phyloP scores from a whole-genome alignment of 805 yeast genomes.

The Schwanniomyces occidentalis region DNA sequence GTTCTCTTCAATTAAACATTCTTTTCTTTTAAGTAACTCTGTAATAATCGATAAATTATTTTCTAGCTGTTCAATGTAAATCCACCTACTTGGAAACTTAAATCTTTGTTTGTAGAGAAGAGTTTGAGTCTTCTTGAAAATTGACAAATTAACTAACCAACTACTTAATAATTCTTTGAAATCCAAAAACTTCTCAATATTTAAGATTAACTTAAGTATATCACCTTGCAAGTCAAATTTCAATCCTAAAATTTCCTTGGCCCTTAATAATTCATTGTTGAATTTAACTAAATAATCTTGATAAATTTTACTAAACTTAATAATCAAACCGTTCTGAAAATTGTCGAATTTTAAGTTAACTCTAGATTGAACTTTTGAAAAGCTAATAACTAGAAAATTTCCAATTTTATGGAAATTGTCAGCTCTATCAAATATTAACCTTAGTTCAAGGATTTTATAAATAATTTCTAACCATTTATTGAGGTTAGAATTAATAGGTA shows the following conservation, averaged over 20 bases:
- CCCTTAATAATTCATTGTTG: constrained; percentile 26
- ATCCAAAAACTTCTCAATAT: constrained; percentile 29
- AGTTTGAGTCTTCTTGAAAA: constrained; percentile 29
- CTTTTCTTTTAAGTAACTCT: constrained; percentile 37
- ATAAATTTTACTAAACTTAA: constrained; percentile 41
- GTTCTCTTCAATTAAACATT: constrained; percentile 39
- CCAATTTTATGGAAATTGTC: constrained; percentile 44
- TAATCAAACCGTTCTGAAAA: constrained; percentile 53
- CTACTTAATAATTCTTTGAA: constrained; percentile 6
- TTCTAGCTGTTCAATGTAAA: constrained; percentile 63
- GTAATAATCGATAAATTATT: constrained; percentile 44
- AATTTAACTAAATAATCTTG: constrained; percentile 26
- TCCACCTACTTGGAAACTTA: constrained; percentile 54
- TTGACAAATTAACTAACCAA: constrained; percentile 19
- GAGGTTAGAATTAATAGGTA: constrained; percentile 10
- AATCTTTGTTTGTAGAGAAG: constrained; percentile 44
- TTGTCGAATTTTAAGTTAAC: constrained; percentile 54
- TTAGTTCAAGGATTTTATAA: constrained; percentile 41
- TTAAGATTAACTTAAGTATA: constrained; percentile 37
- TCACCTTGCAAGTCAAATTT: constrained; percentile 39
- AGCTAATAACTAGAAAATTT: constrained; percentile 37
- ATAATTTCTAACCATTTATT: constrained; percentile 52
- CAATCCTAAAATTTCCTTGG: constrained; percentile 29
- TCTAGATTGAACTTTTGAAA: constrained; percentile 53
- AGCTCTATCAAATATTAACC: constrained; percentile 52